Base-by-base conservation (phyloP, 768 basidiomycete genomes). In the Boletus fagicola region DNA sequence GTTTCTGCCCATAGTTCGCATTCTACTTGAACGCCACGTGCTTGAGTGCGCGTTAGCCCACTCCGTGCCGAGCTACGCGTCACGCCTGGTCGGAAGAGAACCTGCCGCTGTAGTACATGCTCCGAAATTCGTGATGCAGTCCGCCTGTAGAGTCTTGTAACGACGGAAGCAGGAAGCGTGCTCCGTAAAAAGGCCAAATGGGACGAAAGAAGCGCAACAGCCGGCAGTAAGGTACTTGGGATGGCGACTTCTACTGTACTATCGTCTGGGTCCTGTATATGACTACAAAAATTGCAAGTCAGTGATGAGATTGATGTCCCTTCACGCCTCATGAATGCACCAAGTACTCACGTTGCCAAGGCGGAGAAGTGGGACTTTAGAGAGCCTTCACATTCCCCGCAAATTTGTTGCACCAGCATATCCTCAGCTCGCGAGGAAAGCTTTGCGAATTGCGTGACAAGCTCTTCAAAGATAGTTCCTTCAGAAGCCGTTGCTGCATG, bases 1-100 rank as follows among this genome's bases (percentile, higher is more conserved):
- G 90, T 88, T 72, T 92, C 88, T 6, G 87, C 79, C 94, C 94
- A 94, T 48, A 92, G 78, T 66, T 86, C 81, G 75, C 83, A 85
- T 71, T 98, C 94, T 1, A 81, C 80, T 22, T 76, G 76, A 22
- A 96, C 78, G 22, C 75, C 74, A 57, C 77, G 79, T 5, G 87
- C 90, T 53, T 92, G 87, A 4, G 53, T 22, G 5, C 59, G 68
- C 35, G 68, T 62, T 24, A 73, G 53, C 44, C 60, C 63, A 8
- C 52, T 49, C 8, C 65, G 64, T 30, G 40, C 52, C 2, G 66
- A 48, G 9, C 70, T 65, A 4, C 79, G 70, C 33, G 80, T 77
- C 54, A 94, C 80, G 58, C 83, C 82, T 0, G 91, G 87, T 43
- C 92, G 85, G 67, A 90, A 90, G 39, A 88, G 70, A 53, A 97